Percentiles rank a stretch among this genome's conserved stretches.
Conservation (phyloP, 768 basidiomycete genomes). For the Ephemerocybe angulata region DNA sequence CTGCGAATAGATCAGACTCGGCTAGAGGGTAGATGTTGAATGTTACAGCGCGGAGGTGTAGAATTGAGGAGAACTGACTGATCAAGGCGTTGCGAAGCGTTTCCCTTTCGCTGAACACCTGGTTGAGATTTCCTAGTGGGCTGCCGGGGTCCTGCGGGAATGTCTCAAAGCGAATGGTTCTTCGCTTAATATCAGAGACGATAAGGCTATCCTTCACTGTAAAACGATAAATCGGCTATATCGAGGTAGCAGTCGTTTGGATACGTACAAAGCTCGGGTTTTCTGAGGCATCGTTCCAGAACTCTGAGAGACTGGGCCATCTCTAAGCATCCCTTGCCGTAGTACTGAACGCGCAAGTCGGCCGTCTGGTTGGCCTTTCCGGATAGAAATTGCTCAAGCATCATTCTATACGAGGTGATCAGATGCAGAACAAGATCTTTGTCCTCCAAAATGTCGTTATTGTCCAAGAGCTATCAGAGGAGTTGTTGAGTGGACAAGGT, state of each 20-base stretch:
- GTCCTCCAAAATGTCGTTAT: not conserved
- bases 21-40: too few species aligned
- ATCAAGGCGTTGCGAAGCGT: too few species aligned
- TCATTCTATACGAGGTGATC: not conserved
- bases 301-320: not conserved
- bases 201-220: not conserved
- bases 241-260: not conserved
- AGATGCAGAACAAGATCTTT: not conserved
- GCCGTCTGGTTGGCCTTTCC: not conserved
- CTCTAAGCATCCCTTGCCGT: not conserved
- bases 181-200: too few species aligned
- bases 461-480: not conserved
- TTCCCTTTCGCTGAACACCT: too few species aligned
- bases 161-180: too few species aligned
- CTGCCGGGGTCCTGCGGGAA: too few species aligned
- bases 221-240: not conserved
- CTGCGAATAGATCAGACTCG: too few species aligned
- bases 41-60: too few species aligned
- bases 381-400: not conserved
- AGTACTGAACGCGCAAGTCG: not conserved
- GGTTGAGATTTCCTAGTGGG: too few species aligned
- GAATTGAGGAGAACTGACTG: too few species aligned
- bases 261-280: constrained; percentile 1
- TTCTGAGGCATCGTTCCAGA: not conserved
- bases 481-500: not conserved